Percentiles rank a stretch among this genome's conserved stretches.
Evolutionary conservation across 441 rosid genomes (phyloP).

Genomic region (Adansonia grandidieri): DNA sequence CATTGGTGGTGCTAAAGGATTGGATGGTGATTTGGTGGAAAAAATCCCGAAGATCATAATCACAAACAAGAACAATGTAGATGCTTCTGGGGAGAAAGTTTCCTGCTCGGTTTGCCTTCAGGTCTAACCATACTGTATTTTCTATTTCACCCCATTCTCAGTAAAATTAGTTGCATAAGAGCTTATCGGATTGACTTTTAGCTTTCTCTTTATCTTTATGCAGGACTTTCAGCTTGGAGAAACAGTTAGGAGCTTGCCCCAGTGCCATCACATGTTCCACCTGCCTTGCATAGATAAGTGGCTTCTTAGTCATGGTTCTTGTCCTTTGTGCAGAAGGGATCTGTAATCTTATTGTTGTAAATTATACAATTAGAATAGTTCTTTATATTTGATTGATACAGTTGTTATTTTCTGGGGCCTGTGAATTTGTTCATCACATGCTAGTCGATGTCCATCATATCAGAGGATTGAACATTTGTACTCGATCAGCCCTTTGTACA

Average conservation of each 20-base stretch:
- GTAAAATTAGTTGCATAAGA: neutral
- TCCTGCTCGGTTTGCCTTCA: constrained; percentile 95
- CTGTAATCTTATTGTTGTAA: constrained; percentile 49
- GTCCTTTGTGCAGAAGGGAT: constrained; percentile 93
- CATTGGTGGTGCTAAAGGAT: constrained; percentile 75
- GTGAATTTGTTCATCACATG: constrained; percentile 28
- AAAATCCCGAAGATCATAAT: constrained; percentile 85
- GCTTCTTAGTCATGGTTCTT: constrained; percentile 83
- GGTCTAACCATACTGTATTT: constrained; percentile 41
- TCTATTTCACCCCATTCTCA: neutral
- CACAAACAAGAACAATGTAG: constrained; percentile 55
- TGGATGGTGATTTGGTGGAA: constrained; percentile 73
- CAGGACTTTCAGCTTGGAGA: constrained; percentile 96
- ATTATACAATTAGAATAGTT: constrained; percentile 28
- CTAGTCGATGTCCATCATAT: constrained; percentile 23
- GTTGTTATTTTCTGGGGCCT: constrained; percentile 29
- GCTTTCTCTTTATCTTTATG: constrained; percentile 19
- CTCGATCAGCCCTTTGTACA: constrained; percentile 35
- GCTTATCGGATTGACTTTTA: constrained; percentile 12
- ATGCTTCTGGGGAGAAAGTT: constrained; percentile 73
- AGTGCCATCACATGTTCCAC: constrained; percentile 95
- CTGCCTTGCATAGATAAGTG: constrained; percentile 94
- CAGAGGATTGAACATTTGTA: constrained; percentile 25
- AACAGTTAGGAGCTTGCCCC: constrained; percentile 85
- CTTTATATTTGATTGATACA: constrained; percentile 26